Conservation (phyloP, 2,329 filamentous ascomycete genomes). For the Tricladium varicosporioides region DNA sequence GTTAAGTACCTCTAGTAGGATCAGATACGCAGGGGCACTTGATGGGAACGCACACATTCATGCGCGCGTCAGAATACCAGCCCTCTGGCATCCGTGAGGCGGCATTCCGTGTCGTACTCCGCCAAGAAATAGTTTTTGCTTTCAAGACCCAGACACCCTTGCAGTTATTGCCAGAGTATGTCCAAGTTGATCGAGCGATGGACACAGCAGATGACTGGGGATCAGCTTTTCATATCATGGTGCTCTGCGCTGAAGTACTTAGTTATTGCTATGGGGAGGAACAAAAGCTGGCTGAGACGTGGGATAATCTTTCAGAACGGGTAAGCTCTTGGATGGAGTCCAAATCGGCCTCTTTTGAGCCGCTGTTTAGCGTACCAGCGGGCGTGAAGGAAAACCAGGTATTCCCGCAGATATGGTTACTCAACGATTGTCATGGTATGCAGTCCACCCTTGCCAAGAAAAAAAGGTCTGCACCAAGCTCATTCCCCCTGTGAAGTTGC, state of each 20-base stretch:
- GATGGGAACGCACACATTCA: constrained; percentile 34
- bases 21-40: constrained; percentile 18
- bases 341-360: constrained; percentile 52
- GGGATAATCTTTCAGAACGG: constrained; percentile 45
- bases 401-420: constrained; percentile 59
- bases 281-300: constrained; percentile 35
- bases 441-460: background rate
- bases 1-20: background rate
- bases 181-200: constrained; percentile 51
- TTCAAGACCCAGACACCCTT: constrained; percentile 41
- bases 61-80: constrained; percentile 33
- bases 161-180: constrained; percentile 49
- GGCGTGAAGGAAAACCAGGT: constrained; percentile 34
- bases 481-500: constrained; percentile 25
- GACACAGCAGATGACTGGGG: constrained; percentile 48
- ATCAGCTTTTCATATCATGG: constrained; percentile 60
- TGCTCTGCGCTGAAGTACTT: constrained; percentile 61
- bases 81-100: constrained; percentile 44
- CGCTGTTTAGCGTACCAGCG: constrained; percentile 47
- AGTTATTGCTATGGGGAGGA: constrained; percentile 57
- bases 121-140: constrained; percentile 59
- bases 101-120: constrained; percentile 54
- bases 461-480: too few relatives aligned
- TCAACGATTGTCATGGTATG: constrained; percentile 52
- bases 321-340: constrained; percentile 45